A percentile compares a stretch with the other conserved stretches of the same genome.
Evolutionary conservation across 768 basidiomycete genomes (phyloP).

Genomic region (Leccinum longicurvipes): DNA sequence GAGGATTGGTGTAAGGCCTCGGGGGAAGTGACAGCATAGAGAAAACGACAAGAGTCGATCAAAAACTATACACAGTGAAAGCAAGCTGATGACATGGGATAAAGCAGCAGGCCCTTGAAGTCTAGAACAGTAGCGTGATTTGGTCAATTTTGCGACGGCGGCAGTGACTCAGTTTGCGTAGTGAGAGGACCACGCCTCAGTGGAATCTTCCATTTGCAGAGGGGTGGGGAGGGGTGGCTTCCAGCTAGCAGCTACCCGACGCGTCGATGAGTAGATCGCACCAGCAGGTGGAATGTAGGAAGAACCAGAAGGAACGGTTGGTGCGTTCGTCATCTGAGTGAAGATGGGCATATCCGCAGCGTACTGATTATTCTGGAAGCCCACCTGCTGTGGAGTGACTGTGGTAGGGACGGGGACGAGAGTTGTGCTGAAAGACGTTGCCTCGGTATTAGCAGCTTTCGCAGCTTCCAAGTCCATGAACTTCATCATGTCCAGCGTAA

Average conservation of each 20-base stretch:
- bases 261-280: constrained; percentile 44
- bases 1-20: neutral
- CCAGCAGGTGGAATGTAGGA: constrained; percentile 56
- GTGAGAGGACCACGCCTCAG: constrained; percentile 22
- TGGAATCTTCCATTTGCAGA: constrained; percentile 30
- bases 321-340: constrained; percentile 26
- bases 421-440: neutral
- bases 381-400: constrained; percentile 26
- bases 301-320: neutral
- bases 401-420: constrained; percentile 1
- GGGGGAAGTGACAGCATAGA: constrained; percentile 9
- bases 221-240: constrained; percentile 20
- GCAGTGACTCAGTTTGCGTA: constrained; percentile 2
- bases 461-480: constrained; percentile 38
- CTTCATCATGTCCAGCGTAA: constrained; percentile 33
- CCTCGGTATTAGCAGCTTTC: constrained; percentile 7
- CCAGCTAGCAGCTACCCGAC: constrained; percentile 58
- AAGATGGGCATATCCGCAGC: constrained; percentile 23
- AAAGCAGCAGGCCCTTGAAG: constrained; percentile 4
- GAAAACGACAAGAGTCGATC: constrained; percentile 7
- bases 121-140: neutral
- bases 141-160: neutral
- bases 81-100: constrained; percentile 13
- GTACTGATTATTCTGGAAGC: constrained; percentile 11
- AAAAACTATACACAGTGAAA: constrained; percentile 27